Evolutionary conservation across 2,329 filamentous ascomycete genomes (phyloP).

Genomic region (Gyromitra esculenta): DNA sequence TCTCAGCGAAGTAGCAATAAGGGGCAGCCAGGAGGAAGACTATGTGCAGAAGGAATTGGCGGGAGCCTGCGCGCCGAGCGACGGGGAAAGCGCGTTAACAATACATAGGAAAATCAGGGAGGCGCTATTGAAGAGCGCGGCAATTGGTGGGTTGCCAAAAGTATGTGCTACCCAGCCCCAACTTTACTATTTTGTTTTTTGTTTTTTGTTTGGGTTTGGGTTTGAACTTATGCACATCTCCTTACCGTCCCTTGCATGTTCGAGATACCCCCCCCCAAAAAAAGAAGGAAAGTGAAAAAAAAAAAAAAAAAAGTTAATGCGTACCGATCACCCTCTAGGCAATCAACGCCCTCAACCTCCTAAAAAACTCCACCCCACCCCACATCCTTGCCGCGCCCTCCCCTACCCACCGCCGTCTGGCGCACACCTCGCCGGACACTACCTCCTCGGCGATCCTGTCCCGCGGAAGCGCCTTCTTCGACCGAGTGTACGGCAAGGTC

Average conservation of each 20-base stretch:
- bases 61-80: constrained; percentile 26
- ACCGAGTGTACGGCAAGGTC: constrained; percentile 66
- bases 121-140: constrained; percentile 64
- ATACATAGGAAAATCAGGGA: constrained; percentile 65
- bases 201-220: background rate
- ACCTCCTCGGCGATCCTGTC: constrained; percentile 59
- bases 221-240: too few relatives aligned
- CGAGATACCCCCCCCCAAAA: constrained; percentile 1
- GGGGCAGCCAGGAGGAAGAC: constrained; percentile 60
- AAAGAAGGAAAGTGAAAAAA: background rate
- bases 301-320: background rate
- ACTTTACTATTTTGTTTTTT: background rate
- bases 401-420: constrained; percentile 60
- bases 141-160: constrained; percentile 66
- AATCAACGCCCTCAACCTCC: constrained; percentile 64
- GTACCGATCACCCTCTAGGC: constrained; percentile 58
- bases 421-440: constrained; percentile 59
- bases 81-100: constrained; percentile 58
- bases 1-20: constrained; percentile 59
- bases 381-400: constrained; percentile 63
- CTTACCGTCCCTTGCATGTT: too few relatives aligned
- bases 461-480: constrained; percentile 65
- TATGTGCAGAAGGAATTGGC: constrained; percentile 55
- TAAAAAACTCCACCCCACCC: constrained; percentile 63
- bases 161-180: constrained; percentile 58